Conservation (phyloP, 208 protist genomes). For the Leishmania major region DNA sequence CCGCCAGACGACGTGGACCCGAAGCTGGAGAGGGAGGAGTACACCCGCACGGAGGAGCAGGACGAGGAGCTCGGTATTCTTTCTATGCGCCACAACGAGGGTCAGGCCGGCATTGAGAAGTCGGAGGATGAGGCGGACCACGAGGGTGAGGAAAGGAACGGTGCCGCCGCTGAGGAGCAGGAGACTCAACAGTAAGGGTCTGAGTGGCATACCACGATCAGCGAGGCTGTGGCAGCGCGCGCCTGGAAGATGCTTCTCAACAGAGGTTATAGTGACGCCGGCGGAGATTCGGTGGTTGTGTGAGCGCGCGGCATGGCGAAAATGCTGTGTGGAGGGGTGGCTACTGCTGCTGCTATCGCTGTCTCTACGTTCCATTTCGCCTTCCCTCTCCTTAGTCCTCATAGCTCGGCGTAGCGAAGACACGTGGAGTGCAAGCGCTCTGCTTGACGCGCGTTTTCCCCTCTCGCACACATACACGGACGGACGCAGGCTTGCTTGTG, state of each 20-base stretch:
- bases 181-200: neutral
- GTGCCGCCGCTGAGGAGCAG: too few relatives aligned
- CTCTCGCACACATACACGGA: constrained; percentile 1
- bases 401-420: neutral
- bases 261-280: neutral
- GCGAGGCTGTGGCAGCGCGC: neutral
- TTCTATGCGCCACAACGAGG: constrained; percentile 61
- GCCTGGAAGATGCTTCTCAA: neutral
- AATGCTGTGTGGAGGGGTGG: neutral
- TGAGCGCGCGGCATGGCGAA: neutral
- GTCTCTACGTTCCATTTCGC: neutral
- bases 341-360: neutral
- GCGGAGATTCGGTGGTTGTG: neutral
- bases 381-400: neutral
- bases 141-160: neutral
- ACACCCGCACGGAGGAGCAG: constrained; percentile 89
- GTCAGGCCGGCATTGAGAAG: neutral
- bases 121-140: neutral
- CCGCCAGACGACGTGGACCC: constrained; percentile 89
- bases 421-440: neutral
- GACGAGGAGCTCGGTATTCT: constrained; percentile 94
- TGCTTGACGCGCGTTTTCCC: neutral
- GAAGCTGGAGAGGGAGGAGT: constrained; percentile 72
- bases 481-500: neutral
- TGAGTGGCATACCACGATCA: neutral